A percentile compares a stretch with the other conserved stretches of the same genome.
Evolutionary conservation across 2,329 filamentous ascomycete species (phyloP).

Genomic region (Arthrobotrys sinensis): DNA sequence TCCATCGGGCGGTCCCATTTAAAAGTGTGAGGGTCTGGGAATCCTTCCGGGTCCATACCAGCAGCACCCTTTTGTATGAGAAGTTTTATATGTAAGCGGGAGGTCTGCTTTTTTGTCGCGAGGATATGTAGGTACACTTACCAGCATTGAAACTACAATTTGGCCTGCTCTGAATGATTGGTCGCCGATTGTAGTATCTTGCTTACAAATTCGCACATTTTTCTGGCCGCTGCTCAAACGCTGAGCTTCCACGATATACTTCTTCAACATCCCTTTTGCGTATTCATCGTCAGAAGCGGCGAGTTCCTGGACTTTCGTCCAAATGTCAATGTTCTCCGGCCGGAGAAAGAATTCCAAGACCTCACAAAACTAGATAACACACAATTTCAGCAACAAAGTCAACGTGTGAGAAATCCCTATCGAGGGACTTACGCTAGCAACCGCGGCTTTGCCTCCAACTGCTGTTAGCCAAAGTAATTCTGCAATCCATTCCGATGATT

Average conservation of each 20-base stretch:
- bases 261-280: constrained; percentile 62
- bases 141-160: constrained; percentile 67
- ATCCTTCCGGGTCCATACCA: constrained; percentile 67
- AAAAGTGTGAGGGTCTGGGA: constrained; percentile 68
- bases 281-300: constrained; percentile 67
- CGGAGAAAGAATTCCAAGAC: constrained; percentile 69
- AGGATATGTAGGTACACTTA: background rate
- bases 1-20: constrained; percentile 68
- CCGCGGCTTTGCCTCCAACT: constrained; percentile 68
- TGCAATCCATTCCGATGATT: constrained; percentile 56
- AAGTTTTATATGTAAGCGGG: too few species aligned
- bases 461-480: constrained; percentile 64
- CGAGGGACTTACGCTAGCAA: constrained; percentile 66
- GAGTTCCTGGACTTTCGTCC: background rate
- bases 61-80: constrained; percentile 59
- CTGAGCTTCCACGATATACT: constrained; percentile 64
- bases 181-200: constrained; percentile 67
- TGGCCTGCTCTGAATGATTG: constrained; percentile 68
- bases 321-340: constrained; percentile 62
- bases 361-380: constrained; percentile 67
- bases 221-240: constrained; percentile 66
- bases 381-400: background rate
- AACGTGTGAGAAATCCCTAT: background rate
- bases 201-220: constrained; percentile 67
- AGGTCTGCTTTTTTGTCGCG: too few species aligned